Evolutionary conservation across 768 basidiomycete species (phyloP).

Genomic region (Russula emetica): DNA sequence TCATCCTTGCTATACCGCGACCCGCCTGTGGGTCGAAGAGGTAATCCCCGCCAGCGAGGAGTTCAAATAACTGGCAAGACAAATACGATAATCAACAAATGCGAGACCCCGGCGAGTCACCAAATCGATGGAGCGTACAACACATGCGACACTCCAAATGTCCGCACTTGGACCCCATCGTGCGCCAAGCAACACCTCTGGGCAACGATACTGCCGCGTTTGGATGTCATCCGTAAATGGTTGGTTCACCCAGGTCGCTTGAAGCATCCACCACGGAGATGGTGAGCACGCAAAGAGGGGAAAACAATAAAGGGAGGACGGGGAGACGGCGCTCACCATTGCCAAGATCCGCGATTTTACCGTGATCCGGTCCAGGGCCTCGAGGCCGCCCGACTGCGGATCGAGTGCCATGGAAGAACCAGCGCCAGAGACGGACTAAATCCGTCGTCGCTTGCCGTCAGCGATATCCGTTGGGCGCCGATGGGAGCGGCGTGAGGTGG

Average conservation of each 20-base stretch:
- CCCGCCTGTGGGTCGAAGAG: conserved; percentile 93
- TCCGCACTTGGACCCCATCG: conserved; percentile 96
- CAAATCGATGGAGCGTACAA: conserved; percentile 51
- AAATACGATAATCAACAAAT: not conserved
- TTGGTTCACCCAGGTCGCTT: conserved; percentile 88
- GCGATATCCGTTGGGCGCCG: conserved; percentile 29
- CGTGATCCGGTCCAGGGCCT: conserved; percentile 65
- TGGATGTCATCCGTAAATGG: conserved; percentile 98
- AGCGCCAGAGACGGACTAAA: conserved; percentile 27
- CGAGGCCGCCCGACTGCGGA: conserved; percentile 30
- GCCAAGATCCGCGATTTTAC: conserved; percentile 98
- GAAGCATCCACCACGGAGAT: not conserved
- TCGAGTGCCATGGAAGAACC: conserved; percentile 34
- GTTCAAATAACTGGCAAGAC: conserved; percentile 75
- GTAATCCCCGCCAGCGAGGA: conserved; percentile 95
- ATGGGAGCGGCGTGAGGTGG: conserved; percentile 32
- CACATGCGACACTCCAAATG: conserved; percentile 93
- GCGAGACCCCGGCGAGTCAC: not conserved
- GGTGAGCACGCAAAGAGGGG: not conserved
- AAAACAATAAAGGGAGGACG: conserved; percentile 13
- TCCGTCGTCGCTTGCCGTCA: conserved; percentile 31
- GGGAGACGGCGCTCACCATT: conserved; percentile 59
- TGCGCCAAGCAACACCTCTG: conserved; percentile 94
- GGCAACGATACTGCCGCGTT: conserved; percentile 95
- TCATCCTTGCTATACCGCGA: conserved; percentile 95